Percentiles rank a stretch among this genome's conserved stretches.
Conservation (phyloP, 192 early-diverging fungal species). For the Podila horticola region DNA sequence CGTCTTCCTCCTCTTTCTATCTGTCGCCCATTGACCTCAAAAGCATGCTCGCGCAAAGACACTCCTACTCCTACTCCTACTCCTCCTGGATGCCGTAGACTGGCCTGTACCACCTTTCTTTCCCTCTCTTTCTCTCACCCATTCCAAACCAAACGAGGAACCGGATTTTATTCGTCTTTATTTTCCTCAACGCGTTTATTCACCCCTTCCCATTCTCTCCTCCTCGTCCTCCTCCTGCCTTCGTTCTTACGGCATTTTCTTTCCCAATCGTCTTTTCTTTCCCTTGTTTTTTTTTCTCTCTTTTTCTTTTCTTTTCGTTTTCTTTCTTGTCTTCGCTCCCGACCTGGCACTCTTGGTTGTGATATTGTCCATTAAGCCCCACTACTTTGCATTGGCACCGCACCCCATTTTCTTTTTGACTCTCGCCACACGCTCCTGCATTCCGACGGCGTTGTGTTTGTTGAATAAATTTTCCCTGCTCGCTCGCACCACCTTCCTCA, state of each 20-base stretch:
- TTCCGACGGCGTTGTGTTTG: neutral
- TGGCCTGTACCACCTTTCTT: neutral
- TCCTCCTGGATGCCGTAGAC: neutral
- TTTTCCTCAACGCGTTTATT: neutral
- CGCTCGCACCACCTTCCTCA: too few species aligned
- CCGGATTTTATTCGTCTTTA: neutral
- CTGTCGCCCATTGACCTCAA: neutral
- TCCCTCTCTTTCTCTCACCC: neutral
- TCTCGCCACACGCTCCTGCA: neutral
- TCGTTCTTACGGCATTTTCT: neutral
- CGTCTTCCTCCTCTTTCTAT: neutral
- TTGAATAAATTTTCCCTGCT: neutral
- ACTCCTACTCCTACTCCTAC: neutral
- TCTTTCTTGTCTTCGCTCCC: neutral
- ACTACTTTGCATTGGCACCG: too few species aligned
- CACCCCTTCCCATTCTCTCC: neutral
- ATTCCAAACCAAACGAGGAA: slow-evolving; percentile 4
- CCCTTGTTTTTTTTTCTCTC: neutral
- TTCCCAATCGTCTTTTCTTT: neutral
- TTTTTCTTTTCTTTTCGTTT: neutral
- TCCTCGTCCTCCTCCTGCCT: neutral
- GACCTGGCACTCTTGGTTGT: neutral
- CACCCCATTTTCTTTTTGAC: neutral
- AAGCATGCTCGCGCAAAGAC: too few species aligned
- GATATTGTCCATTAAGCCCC: too few species aligned